Evolutionary conservation across 2,329 filamentous ascomycete genomes (phyloP), one percentile per base, ranked within the genome.

Genomic region (Aspergillus ochraceus): DNA sequence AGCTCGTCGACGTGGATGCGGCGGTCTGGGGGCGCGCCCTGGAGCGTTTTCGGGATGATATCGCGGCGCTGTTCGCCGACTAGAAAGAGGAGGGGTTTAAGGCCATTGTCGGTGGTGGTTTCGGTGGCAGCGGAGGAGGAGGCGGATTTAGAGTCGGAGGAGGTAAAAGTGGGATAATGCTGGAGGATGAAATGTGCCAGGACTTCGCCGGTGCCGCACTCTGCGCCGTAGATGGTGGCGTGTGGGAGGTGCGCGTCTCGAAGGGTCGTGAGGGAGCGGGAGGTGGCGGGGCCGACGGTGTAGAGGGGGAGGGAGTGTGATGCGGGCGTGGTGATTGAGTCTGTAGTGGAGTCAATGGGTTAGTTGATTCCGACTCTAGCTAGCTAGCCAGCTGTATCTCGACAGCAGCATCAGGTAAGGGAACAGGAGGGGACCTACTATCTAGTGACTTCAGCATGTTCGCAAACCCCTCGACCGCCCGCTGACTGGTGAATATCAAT

Each of bases 21-120:
- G 14, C 79, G 64, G 0, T 83, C 74, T 9, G 92, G 76, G 0
- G 71, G 67, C 0, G 79, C 71, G 45, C 85, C 83, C 81, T 88
- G 90, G 42, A 98, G 79, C 1, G 86, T 91, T 67, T 85, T 90
- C 1, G 95, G 93, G 64, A 99, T 97, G 65, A 97, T 87, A 73
- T 98, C 95, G 49, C 95, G 82, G 57, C 92, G 85, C 72, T 93
- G 90, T 72, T 97, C 94, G 20, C 95, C 95, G 0, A 96, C 92
- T 14, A 96, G 84, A 74, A 98, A 99, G 1, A 98, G 79, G 5
- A 98, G 74, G 0, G 89, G 84, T 0, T 36, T 36, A 4, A 36
- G 11, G 3, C 14, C 32, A 4, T 36, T 36, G 10, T 8, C 26
- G 83, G 87, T n/a, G n/a, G 45, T 24, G 17, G 6, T 24, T n/a